These are phyloP conservation scores for Calcarisporium arbuscula DNA, from an alignment of 2,329 filamentous ascomycete species.

Conservation along the genomic window DNA sequence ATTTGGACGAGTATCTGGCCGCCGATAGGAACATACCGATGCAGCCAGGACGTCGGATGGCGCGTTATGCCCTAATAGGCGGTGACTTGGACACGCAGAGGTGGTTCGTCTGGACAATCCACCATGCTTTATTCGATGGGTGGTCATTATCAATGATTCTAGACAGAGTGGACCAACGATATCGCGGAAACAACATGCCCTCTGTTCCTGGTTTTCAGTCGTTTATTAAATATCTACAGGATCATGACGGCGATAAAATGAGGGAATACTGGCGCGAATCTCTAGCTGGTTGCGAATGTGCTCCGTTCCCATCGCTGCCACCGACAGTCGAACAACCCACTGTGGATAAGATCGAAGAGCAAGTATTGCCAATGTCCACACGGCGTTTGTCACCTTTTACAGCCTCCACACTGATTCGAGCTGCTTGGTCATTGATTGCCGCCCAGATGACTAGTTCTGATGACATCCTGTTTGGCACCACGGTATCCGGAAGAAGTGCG, in stretches of 20 bases:
- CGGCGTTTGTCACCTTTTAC: slow-evolving; percentile 3
- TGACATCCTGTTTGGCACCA: slow-evolving; percentile 14
- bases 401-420: slow-evolving; percentile 10
- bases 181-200: not conserved
- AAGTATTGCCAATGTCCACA: not conserved
- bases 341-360: not conserved
- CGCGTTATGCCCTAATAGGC: slow-evolving; percentile 3
- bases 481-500: slow-evolving; percentile 15
- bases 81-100: not conserved
- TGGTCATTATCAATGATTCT: slow-evolving; percentile 7
- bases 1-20: slow-evolving; percentile 7
- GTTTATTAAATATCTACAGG: slow-evolving; percentile 6
- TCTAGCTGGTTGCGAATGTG: not conserved
- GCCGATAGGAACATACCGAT: not conserved
- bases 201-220: not conserved
- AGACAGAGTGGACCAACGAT: slow-evolving; percentile 1
- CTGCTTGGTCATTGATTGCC: slow-evolving; percentile 22
- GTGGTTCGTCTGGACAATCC: slow-evolving; percentile 12
- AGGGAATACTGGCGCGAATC: not conserved
- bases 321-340: not conserved
- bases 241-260: not conserved
- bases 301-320: not conserved
- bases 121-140: slow-evolving; percentile 17
- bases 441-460: too few species aligned
- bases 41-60: slow-evolving; percentile 1